A percentile compares a stretch with the other conserved stretches of the same genome.
phyloP scores from a whole-genome alignment of 208 protist species.

The Trypanosoma platydactyli region DNA sequence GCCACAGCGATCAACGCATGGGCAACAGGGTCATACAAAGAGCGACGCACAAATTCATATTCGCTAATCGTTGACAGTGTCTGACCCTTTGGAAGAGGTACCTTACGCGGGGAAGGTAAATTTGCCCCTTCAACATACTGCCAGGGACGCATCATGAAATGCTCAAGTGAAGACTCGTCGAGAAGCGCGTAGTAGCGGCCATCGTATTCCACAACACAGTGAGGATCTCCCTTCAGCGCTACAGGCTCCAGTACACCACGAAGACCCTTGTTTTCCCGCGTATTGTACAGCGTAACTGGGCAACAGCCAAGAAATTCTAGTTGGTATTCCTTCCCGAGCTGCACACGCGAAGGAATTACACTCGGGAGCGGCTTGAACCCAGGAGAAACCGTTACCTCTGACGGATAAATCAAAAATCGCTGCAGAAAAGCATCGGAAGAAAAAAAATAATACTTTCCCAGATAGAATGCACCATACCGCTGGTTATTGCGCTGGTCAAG shows the following conservation, averaged over 20 bases:
- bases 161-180: constrained; percentile 45
- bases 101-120: constrained; percentile 66
- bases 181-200: constrained; percentile 69
- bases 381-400: constrained; percentile 45
- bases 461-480: constrained; percentile 48
- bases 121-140: constrained; percentile 66
- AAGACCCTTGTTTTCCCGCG: constrained; percentile 70
- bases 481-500: constrained; percentile 30
- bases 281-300: constrained; percentile 90
- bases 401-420: constrained; percentile 65
- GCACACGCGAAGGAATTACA: constrained; percentile 37
- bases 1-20: constrained; percentile 77
- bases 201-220: constrained; percentile 77
- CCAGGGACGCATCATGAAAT: constrained; percentile 86
- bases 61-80: constrained; percentile 39
- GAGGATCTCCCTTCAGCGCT: constrained; percentile 55
- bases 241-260: constrained; percentile 75
- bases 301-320: constrained; percentile 86
- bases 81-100: constrained; percentile 50
- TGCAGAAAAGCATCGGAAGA: constrained; percentile 47
- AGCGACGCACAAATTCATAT: constrained; percentile 79
- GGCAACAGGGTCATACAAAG: constrained; percentile 85
- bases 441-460: constrained; percentile 82
- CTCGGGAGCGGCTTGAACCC: constrained; percentile 53
- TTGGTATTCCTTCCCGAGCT: constrained; percentile 4